Evolutionary conservation across 208 protist genomes (phyloP), one percentile per base, ranked within the genome.

Genomic region (Porcisia deanei): DNA sequence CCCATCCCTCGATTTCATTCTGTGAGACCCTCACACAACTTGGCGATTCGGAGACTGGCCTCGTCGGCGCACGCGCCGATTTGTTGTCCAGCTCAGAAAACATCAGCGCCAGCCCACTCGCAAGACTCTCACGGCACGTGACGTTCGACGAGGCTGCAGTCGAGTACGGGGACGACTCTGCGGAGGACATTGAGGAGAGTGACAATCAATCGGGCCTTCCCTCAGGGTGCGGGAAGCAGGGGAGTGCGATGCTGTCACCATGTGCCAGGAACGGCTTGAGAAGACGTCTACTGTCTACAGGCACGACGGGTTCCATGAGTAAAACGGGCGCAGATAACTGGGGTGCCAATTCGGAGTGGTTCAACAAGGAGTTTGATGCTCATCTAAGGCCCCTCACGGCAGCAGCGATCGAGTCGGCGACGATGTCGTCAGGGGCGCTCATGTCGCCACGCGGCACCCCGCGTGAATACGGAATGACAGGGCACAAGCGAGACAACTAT

Each of bases 331-430:
- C 73, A 1, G 70, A 67, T 5, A 71, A 63, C 37, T 93, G 89
- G 89, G 86, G 79, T 2, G 82, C 77, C 5, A 86, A 93, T 76
- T 91, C 89, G 52, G 78, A 85, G 76, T 93, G 89, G 89, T 93
- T 93, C 64, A 89, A 91, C 54, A 71, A 83, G 34, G 79, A 89
- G 68, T 91, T 93, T 53, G 84, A 79, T 22, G 55, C 73, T 10
- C 80, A 74, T 41, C 53, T 74, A 52, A 74, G 58, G 52, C 70
- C 55, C n/a, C 57, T 59, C 70, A n/a, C 68, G 8, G 47, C 47
- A 43, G 8, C 66, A 10, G 10, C 66, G 8, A 7, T 55, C 22
- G 30, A 20, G 30, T 8, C n/a, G 12, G 53, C 47, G 14, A 47
- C 45, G 25, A n/a, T 18, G 39, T 20, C 61, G 20, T 20, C 18